A percentile compares a stretch with the other conserved stretches of the same genome.
Conservation (phyloP, 1,284 basidiomycete genomes). For the Xanthoconium separans region DNA sequence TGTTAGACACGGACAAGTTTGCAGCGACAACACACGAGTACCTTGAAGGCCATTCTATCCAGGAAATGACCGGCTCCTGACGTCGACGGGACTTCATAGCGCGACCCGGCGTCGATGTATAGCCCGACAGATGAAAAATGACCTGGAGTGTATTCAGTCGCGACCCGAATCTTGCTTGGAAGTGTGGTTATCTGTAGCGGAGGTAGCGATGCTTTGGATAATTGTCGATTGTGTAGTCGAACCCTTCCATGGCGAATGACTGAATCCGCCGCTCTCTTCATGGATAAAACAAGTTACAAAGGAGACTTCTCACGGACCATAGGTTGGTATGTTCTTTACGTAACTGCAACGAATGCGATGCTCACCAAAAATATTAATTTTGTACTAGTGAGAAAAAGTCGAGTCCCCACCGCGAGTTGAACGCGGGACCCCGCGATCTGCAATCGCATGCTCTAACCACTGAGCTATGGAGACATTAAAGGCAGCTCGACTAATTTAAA, state of each 20-base stretch:
- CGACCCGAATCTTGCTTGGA: conserved; percentile 90
- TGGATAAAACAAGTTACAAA: conserved; percentile 13
- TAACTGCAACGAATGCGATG: no score
- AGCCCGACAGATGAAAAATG: conserved; percentile 95
- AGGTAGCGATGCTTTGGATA: conserved; percentile 29
- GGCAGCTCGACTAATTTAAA: neutral
- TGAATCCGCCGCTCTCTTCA: conserved; percentile 28
- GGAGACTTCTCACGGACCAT: neutral
- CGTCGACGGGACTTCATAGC: conserved; percentile 81
- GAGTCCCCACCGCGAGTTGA: conserved; percentile 43
- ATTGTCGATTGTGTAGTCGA: conserved; percentile 18
- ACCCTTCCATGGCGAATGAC: conserved; percentile 25
- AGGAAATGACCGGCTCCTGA: conserved; percentile 90
- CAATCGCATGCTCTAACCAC: conserved; percentile 43
- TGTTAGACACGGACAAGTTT: conserved; percentile 11
- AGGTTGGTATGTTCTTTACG: neutral
- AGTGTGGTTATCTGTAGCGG: conserved; percentile 75
- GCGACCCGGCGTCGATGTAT: conserved; percentile 90
- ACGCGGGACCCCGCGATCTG: conserved; percentile 42
- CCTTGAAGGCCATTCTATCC: conserved; percentile 97
- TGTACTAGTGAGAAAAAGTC: conserved; percentile 14
- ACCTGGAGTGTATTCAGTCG: conserved; percentile 87
- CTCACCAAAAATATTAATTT: no score
- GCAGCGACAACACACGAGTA: conserved; percentile 36
- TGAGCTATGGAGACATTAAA: conserved; percentile 34